phyloP scores from a whole-genome alignment of 192 early-diverging fungal genomes.

The Linnemannia elongata region DNA sequence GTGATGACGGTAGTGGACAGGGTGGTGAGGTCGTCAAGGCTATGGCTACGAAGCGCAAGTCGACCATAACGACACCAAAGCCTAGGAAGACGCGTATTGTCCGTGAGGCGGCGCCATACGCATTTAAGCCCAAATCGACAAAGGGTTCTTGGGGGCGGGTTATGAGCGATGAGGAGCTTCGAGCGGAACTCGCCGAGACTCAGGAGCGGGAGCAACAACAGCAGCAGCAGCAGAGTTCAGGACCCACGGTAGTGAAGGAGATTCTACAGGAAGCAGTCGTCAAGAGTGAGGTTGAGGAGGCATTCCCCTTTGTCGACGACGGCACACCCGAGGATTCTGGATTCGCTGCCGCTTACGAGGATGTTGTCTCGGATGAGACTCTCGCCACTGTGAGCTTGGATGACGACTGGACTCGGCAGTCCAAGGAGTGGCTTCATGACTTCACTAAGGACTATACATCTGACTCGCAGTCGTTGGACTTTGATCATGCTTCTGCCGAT shows the following conservation, averaged over 20 bases:
- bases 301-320: neutral
- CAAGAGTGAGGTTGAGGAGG: neutral
- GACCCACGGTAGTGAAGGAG: neutral
- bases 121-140: neutral
- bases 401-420: slow-evolving; percentile 5
- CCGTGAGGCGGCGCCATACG: neutral
- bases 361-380: neutral
- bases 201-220: neutral
- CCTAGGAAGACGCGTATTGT: neutral
- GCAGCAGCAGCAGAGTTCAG: neutral
- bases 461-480: neutral
- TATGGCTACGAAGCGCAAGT: neutral
- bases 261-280: neutral
- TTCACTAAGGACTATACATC: neutral
- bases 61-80: neutral
- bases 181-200: neutral
- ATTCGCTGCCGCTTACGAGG: neutral
- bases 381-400: neutral
- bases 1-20: slow-evolving; percentile 5
- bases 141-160: neutral
- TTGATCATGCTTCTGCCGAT: no score
- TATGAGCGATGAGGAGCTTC: neutral
- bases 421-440: neutral
- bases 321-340: neutral
- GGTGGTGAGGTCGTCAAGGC: neutral